Base-by-base conservation (phyloP, 257 asterid species). In the Primulina tabacum region DNA sequence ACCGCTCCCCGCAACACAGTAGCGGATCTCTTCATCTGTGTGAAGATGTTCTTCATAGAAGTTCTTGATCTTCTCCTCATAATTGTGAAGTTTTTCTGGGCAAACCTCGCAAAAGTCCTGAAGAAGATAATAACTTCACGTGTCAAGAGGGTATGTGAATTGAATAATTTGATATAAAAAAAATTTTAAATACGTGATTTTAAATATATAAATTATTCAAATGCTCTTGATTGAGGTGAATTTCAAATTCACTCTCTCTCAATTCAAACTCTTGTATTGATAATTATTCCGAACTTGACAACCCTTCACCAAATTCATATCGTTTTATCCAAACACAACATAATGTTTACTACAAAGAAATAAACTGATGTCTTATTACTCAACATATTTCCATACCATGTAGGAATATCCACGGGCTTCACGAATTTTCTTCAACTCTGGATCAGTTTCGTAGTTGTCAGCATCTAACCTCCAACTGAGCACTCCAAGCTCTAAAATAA, bases 381-480 rank as follows among this genome's bases (percentile, higher is more conserved):
- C 57, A 16, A 65, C 29, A 18, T 40, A 69, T 56, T 50, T 53
- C 62, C 81, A 79, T 84, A 92, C 98, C 89, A 73, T 82, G 76
- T 92, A 88, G 6, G 97, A 85, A 77, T 90, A 90, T 64, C 96
- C 97, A 76, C 97, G 89, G 33, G 75, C 89, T 69, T 85, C 93
- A 58, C 98, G 93, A 32, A 92, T 92, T 81, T 90, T 85, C 84
- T 85, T 87, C 85, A 90, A 77, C 75, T 87, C 93, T 53, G 90
- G 97, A 72, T 92, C 98, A 17, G 89, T 90, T 82, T 90, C 98
- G 71, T 88, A 87, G 72, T 83, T 90, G 76, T 92, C 96, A 58
- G 98, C 98, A 83, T 92, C 90, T 65, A 92, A 75, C 73, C 76
- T 86, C 98, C 98, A 92, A 92, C 97, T 92, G 38, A 87, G 90